phyloP scores from a whole-genome alignment of 2,329 filamentous ascomycete genomes.

The Aspergillus novoparasiticus region DNA sequence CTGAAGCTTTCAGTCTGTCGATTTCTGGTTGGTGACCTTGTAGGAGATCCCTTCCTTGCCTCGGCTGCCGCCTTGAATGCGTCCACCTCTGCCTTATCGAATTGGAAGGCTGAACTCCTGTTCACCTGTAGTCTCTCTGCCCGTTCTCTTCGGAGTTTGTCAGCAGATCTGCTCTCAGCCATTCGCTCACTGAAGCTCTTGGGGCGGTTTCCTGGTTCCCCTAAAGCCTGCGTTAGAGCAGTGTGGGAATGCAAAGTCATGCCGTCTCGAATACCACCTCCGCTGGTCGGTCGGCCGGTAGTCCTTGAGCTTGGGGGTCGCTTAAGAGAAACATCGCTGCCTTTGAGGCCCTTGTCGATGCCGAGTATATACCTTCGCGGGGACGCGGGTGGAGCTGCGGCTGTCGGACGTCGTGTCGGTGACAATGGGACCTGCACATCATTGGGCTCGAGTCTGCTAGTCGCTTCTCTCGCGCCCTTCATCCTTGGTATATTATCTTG shows the following conservation, averaged over 20 bases:
- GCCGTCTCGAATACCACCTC: slow-evolving; percentile 31
- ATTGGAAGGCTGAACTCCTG: slow-evolving; percentile 46
- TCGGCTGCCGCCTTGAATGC: slow-evolving; percentile 42
- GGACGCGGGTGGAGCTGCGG: slow-evolving; percentile 63
- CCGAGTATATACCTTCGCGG: slow-evolving; percentile 79
- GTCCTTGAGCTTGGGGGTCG: slow-evolving; percentile 53
- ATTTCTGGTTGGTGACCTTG: slow-evolving; percentile 52
- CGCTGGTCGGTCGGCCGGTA: slow-evolving; percentile 34
- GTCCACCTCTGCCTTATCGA: slow-evolving; percentile 48
- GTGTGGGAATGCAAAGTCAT: slow-evolving; percentile 27
- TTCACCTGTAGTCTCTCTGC: slow-evolving; percentile 40
- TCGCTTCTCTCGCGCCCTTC: slow-evolving; percentile 15
- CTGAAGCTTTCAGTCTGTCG: slow-evolving; percentile 58
- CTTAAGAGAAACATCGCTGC: slow-evolving; percentile 81
- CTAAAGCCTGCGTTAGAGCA: slow-evolving; percentile 26
- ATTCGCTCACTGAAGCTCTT: slow-evolving; percentile 85
- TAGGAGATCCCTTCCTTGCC: slow-evolving; percentile 24
- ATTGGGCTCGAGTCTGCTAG: slow-evolving; percentile 25
- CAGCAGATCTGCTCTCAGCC: slow-evolving; percentile 62
- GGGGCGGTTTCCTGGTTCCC: slow-evolving; percentile 30
- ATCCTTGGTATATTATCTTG: slow-evolving; percentile 20
- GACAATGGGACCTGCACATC: slow-evolving; percentile 77
- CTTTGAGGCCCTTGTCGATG: slow-evolving; percentile 84
- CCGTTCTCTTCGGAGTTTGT: slow-evolving; percentile 42
- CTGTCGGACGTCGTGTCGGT: slow-evolving; percentile 56